Base-by-base conservation (phyloP, 2,329 filamentous ascomycete species). In the Colletotrichum higginsianum region DNA sequence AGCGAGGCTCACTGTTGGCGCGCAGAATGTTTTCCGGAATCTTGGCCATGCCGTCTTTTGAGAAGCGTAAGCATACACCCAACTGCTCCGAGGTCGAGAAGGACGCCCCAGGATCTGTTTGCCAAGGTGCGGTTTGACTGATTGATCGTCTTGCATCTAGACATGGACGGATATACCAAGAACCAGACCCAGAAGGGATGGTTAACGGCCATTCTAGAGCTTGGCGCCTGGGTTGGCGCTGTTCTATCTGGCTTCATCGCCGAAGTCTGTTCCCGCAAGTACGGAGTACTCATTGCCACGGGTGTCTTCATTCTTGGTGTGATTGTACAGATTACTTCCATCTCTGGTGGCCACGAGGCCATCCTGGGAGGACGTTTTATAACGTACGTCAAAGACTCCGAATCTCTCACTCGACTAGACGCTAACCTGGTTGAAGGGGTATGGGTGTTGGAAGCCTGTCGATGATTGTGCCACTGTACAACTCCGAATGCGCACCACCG, bases 181-280 rank as follows among this genome's bases (percentile, higher is more conserved):
- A 72, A 72, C 40, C 58, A 53, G 18, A 72, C 69, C 7, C 58
- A 87, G 74, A 90, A 90, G 76, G 88, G 88, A 18, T 90, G 88
- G 88, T 78, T 91, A 6, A 90, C 88, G 0, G 86, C 92, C 2
- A 94, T 94, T 74, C 88, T 95, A 35, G 92, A 94, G 78, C 87
- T 95, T 2, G 93, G 93, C 63, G 93, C 92, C 53, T 95, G 92
- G 92, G 78, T 94, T n/a, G 93, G 93, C 47, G 89, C 91, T 0
- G 80, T 95, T 3, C 84, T 92, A 50, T 92, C 89, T 2, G 91
- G 92, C 1, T 92, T 92, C 76, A 79, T 94, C n/a, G 92, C 92
- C 21, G 93, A 95, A 77, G 84, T 87, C 4, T 79, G 91, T 61
- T 92, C 90, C 2, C 86, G 93, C 57, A 94, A 94, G 79, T 91